phyloP scores from a whole-genome alignment of 768 basidiomycete species.

The Panaeolus cyanescens region DNA sequence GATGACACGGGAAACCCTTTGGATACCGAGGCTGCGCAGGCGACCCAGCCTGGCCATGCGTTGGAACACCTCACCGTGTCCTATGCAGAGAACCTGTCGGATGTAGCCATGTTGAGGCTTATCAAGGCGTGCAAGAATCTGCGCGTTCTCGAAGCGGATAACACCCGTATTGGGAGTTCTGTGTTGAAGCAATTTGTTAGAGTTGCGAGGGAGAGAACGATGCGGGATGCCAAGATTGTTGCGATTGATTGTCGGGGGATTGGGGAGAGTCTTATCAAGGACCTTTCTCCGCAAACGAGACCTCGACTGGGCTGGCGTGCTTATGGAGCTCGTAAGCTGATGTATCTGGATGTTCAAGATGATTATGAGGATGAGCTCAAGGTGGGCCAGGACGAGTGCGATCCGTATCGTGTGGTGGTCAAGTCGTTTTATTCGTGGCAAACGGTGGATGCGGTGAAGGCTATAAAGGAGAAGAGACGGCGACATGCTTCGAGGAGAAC shows the following conservation, averaged over 20 bases:
- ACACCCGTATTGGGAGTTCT: constrained; percentile 65
- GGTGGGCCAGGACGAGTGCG: constrained; percentile 82
- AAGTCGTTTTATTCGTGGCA: constrained; percentile 90
- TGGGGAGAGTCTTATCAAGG: constrained; percentile 61
- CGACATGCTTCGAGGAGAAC: constrained; percentile 49
- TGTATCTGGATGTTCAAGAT: constrained; percentile 72
- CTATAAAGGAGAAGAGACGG: constrained; percentile 65
- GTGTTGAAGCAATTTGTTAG: constrained; percentile 72
- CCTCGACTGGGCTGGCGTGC: constrained; percentile 75
- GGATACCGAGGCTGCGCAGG: constrained; percentile 8
- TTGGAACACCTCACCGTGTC: constrained; percentile 77
- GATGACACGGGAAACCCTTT: background rate
- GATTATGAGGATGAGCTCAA: constrained; percentile 61
- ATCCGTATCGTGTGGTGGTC: constrained; percentile 67
- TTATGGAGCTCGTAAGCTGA: constrained; percentile 70
- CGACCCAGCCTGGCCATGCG: constrained; percentile 51
- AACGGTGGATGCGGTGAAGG: constrained; percentile 76
- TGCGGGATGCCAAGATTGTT: constrained; percentile 56
- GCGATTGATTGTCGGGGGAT: constrained; percentile 79
- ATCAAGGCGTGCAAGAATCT: constrained; percentile 65
- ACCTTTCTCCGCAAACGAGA: constrained; percentile 57
- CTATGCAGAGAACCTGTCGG: constrained; percentile 61
- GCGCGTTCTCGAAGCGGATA: constrained; percentile 74
- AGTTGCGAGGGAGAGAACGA: constrained; percentile 47
- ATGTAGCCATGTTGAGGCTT: constrained; percentile 63